Base-by-base conservation (phyloP, 2,329 filamentous ascomycete species). In the Arthrobotrys entomopaga region DNA sequence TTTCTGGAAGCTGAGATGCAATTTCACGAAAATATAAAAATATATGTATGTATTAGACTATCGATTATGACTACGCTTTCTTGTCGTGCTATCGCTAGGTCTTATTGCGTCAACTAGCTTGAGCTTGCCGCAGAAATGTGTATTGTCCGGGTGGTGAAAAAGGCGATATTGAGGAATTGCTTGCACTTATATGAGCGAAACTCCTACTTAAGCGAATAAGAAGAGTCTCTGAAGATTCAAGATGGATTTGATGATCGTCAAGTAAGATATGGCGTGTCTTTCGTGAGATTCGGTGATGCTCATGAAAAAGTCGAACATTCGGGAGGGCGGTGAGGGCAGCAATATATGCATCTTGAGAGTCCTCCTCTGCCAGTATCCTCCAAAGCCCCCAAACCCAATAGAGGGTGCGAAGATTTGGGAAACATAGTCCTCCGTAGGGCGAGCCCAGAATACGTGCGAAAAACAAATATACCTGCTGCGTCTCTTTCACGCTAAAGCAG, bases 181-280 rank as follows among this genome's bases (percentile, higher is more conserved):
- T 15, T 65, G 63, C 52, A 67, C 63, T 50, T 57, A 49, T 65
- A 65, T 61, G 50, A 58, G n/a, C 26, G 63, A 54, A 74, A 67
- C 70, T 74, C 70, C 63, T 74, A 46, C 70, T 74, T 74, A 74
- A 74, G 70, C 24, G 63, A 74, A 74, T 74, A 74, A 74, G 70
- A 74, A 74, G 70, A 74, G 70, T 74, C 57, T 64, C 49, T 38
- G 16, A 67, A 46, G n/a, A 57, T 74, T 57, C 43, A 65, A 58
- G 46, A 61, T 60, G 67, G 61, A 61, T 61, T 65, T 65, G 69
- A 38, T 65, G 57, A 61, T 66, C 63, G 69, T 61, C 52, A 73
- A 61, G 69, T 65, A 59, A 74, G 56, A 64, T 74, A 15, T 67
- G 70, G 70, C 70, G 70, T 67, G 70, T 63, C 63, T 64, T 74